Evolutionary conservation across 2,329 filamentous ascomycete species (phyloP).

Genomic region (Stagonosporopsis vannaccii): DNA sequence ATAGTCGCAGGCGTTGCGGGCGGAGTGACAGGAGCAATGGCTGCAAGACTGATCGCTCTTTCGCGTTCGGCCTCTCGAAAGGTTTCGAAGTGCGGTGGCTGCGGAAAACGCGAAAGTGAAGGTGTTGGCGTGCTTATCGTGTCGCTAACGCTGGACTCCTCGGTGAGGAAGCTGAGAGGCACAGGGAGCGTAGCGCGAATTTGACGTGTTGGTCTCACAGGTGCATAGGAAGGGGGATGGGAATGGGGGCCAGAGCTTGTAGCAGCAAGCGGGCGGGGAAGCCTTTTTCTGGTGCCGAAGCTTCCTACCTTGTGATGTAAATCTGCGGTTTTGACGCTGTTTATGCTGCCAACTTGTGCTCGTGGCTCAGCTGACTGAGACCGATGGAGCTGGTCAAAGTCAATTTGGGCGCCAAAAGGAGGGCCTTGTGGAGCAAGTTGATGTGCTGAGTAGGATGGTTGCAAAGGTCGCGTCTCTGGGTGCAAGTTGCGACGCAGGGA

Average conservation of each 20-base stretch:
- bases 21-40: conserved; percentile 42
- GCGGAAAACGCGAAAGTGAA: conserved; percentile 48
- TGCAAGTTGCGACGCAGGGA: conserved; percentile 20
- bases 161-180: conserved; percentile 30
- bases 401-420: conserved; percentile 16
- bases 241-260: conserved; percentile 16
- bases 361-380: conserved; percentile 42
- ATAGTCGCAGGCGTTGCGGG: conserved; percentile 49
- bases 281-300: conserved; percentile 46
- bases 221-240: conserved; percentile 21
- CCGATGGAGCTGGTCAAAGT: conserved; percentile 29
- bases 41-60: conserved; percentile 30
- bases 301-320: conserved; percentile 34
- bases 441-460: conserved; percentile 41
- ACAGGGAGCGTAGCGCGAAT: conserved; percentile 29
- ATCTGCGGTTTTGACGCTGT: conserved; percentile 22
- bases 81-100: conserved; percentile 35
- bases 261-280: conserved; percentile 39
- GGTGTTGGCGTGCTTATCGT: conserved; percentile 25
- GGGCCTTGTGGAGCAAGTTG: conserved; percentile 34
- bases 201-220: conserved; percentile 24
- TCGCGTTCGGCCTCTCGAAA: conserved; percentile 24
- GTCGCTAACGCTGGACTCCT: conserved; percentile 25
- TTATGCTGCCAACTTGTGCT: conserved; percentile 25
- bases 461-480: conserved; percentile 31